Evolutionary conservation across 78 protist genomes (phyloP).

Genomic region (Dictyostelium purpureum): DNA sequence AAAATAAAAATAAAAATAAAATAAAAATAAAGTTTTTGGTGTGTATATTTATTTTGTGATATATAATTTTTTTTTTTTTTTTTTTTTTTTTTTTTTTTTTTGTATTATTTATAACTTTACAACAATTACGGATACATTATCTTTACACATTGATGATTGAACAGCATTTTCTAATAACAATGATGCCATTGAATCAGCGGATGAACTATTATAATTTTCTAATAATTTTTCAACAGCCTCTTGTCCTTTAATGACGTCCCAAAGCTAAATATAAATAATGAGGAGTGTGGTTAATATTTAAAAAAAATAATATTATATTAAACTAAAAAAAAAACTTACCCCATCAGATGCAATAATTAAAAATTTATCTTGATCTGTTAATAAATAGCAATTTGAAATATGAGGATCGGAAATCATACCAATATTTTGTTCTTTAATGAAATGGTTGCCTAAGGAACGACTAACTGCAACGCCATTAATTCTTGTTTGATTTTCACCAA

Average conservation of each 20-base stretch:
- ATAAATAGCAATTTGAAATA: constrained; percentile 31
- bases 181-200: constrained; percentile 38
- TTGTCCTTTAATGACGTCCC: constrained; percentile 70
- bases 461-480: constrained; percentile 83
- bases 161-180: constrained; percentile 24
- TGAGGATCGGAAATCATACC: constrained; percentile 81
- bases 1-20: no score
- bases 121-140: constrained; percentile 76
- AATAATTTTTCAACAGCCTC: constrained; percentile 19
- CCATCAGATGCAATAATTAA: constrained; percentile 80
- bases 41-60: no score
- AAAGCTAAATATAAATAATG: constrained; percentile 10
- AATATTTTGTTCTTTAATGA: constrained; percentile 72
- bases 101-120: constrained; percentile 40
- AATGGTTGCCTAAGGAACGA: constrained; percentile 81
- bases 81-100: background rate
- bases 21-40: no score
- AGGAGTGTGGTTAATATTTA: background rate
- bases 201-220: background rate
- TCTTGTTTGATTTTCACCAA: constrained; percentile 76
- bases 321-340: background rate
- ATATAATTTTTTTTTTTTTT: background rate
- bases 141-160: constrained; percentile 49
- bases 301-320: background rate
- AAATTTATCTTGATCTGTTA: constrained; percentile 41